Evolutionary conservation across 768 basidiomycete genomes (phyloP), one percentile per base, ranked within the genome.

Genomic region (Mycena haematopus): DNA sequence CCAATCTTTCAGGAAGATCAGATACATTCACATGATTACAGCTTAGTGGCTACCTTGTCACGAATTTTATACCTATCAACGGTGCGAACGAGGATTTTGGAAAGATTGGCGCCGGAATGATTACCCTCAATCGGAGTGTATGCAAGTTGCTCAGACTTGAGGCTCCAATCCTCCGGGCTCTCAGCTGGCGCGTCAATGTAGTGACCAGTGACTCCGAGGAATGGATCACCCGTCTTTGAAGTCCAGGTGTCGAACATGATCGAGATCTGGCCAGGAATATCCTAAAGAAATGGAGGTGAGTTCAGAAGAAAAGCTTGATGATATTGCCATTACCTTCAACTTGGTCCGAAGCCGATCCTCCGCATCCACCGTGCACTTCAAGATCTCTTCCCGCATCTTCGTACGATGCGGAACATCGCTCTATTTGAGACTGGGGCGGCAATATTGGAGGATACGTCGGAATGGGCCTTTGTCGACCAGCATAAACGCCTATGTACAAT

Each of bases 361-460:
- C 5, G 56, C 68, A 14, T 22, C 53, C 2, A 58, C 21, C 0
- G 65, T 63, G 19, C 63, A 61, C 15, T 60, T 6, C 1, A 71
- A 38, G 21, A 73, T 61, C 21, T 71, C 70, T 2, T 68, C 67
- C 0, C 67, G 53, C 35, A 71, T 45, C 46, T 67, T 72, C 2
- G 63, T 69, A 25, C 60, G 66, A 56, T 70, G 62, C 3, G 70
- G 71, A 33, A 73, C 71, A 31, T 72, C 71, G 10, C 21, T 45
- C 0, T 71, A 64, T 3, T 51, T 49, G 6, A 65, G 62, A 1
- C 46, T 45, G 0, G 70, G 71, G 0, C 68, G 52, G 24, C 61
- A 59, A 45, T 68, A 73, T 25, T 42, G 54, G 36, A 73, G 63
- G 7, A 73, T 64, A 3, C 24, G 49, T 1, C 65, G 58, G 44